Percentiles rank a stretch among this genome's conserved stretches.
phyloP scores from a whole-genome alignment of 2,329 filamentous ascomycete species.

The Aspergillus eucalypticola region DNA sequence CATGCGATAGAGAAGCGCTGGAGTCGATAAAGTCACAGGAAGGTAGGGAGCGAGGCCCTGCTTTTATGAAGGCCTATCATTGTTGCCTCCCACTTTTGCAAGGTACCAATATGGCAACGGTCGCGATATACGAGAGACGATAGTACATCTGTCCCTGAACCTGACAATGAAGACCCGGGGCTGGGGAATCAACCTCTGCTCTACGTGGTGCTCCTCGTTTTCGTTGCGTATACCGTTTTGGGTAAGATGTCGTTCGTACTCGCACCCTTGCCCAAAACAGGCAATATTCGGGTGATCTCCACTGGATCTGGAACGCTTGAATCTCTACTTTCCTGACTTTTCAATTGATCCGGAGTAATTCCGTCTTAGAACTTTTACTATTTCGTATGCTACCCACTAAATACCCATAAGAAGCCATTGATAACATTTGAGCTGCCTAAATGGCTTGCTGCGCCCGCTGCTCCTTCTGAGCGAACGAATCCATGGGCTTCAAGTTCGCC shows the following conservation, averaged over 20 bases:
- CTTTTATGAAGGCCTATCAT: not conserved
- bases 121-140: not conserved
- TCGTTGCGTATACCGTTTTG: constrained; percentile 1
- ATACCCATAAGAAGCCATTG: not conserved
- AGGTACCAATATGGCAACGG: not conserved
- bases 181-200: not conserved
- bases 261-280: not conserved
- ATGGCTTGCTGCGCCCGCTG: not conserved
- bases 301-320: too few relatives aligned
- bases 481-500: constrained; percentile 32
- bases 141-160: not conserved
- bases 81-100: not conserved
- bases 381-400: not conserved
- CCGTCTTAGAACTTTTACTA: too few relatives aligned
- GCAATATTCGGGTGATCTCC: not conserved
- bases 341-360: too few relatives aligned
- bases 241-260: not conserved
- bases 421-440: not conserved
- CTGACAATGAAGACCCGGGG: not conserved
- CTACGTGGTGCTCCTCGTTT: not conserved
- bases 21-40: not conserved
- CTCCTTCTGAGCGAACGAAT: not conserved
- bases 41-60: not conserved
- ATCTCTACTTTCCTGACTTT: too few relatives aligned
- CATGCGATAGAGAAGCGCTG: not conserved